These are phyloP conservation scores for Mycena belliarum DNA, from an alignment of 768 basidiomycete genomes.

Conservation along the genomic window DNA sequence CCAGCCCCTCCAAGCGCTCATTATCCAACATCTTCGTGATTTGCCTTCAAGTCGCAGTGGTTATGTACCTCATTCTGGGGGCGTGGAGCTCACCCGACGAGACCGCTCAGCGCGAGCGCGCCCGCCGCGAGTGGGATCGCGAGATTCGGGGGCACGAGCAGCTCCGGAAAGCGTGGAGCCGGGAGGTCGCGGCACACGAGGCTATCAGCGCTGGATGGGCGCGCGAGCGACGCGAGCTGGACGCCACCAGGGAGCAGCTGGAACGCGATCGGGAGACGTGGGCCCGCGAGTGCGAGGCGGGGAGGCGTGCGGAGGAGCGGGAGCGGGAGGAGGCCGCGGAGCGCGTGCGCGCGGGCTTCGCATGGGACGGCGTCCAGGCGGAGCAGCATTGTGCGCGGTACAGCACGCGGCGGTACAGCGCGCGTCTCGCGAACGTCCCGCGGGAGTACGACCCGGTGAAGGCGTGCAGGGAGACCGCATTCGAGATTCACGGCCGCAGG, in stretches of 20 bases:
- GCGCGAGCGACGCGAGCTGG: not conserved
- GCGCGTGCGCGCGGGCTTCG: slow-evolving; percentile 22
- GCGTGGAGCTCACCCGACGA: not conserved
- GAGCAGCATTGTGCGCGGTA: slow-evolving; percentile 28
- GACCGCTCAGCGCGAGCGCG: not conserved
- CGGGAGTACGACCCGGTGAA: slow-evolving; percentile 13
- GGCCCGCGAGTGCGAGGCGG: not conserved
- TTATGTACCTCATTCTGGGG: not conserved
- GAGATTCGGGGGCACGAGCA: not conserved
- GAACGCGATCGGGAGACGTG: not conserved
- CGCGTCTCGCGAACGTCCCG: slow-evolving; percentile 31
- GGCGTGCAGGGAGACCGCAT: slow-evolving; percentile 23
- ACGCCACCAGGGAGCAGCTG: slow-evolving; percentile 2
- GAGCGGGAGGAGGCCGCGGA: slow-evolving; percentile 22
- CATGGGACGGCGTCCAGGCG: slow-evolving; percentile 9
- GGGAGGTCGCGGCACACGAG: slow-evolving; percentile 1
- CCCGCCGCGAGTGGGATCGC: not conserved
- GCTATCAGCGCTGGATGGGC: slow-evolving; percentile 2
- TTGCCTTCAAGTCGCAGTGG: too few relatives aligned
- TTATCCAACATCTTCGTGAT: too few relatives aligned
- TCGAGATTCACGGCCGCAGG: slow-evolving; percentile 10
- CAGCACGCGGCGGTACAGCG: slow-evolving; percentile 31
- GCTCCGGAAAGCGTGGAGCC: not conserved
- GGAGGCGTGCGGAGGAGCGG: slow-evolving; percentile 20
- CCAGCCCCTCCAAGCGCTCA: too few relatives aligned